Base-by-base conservation (phyloP, 257 asterid species). In the Solanum piurae region DNA sequence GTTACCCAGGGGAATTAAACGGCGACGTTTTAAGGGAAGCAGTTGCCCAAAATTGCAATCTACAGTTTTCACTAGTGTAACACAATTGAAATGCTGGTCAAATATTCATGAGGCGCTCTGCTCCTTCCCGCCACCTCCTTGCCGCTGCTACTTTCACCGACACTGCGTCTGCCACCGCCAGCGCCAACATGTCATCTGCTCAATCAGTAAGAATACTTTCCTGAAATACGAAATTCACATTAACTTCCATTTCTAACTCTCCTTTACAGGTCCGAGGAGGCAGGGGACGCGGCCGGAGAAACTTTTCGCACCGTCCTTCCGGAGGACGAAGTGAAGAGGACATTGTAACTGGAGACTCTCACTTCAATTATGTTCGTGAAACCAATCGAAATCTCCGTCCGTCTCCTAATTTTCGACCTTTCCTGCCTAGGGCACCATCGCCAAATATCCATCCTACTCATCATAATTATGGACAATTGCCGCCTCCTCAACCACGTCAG, bases 291-390 rank as follows among this genome's bases (percentile, higher is more conserved):
- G 91, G 89, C 40, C 72, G 94, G 90, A 94, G 97, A 92, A 88
- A 88, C 88, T 94, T 90, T 91, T 95, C 94, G 80, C 92, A 90
- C 86, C 91, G 87, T 82, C 84, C 96, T 13, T 83, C 37, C 16
- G 90, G 88, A 85, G 73, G 77, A 44, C 33, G 20, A 40, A 20
- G 86, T 83, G 34, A 86, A 87, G 76, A 83, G 69, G 95, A 92
- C 69, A 88, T 90, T 16, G 92, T 91, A 31, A 66, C 93, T 85
- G 95, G 98, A n/a, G 97, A 93, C 86, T 92, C 93, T 12, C 95
- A 94, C 86, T 93, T 89, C 92, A 77, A 83, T 66, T 93, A 95
- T 20, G 94, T 92, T 31, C 92, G 87, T 72, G 92, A 88, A 86
- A 87, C 94, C 88, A 93, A 94, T 88, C 92, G 93, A 75, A 92